Conservation (phyloP, 768 basidiomycete genomes). For the Neoboletus subvelutipes region DNA sequence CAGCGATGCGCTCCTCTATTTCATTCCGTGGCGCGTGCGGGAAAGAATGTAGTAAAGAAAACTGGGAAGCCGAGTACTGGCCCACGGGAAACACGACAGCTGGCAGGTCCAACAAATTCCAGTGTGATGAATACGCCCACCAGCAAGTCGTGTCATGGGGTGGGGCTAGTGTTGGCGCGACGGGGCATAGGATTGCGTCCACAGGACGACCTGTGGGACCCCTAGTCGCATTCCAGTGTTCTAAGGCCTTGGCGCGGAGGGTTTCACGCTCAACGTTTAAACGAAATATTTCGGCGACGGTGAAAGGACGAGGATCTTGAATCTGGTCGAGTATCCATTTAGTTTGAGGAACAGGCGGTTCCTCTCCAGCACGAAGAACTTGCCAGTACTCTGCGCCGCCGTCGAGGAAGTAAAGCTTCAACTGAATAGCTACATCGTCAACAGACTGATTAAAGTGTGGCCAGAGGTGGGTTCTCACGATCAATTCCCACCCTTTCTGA, state of each 20-base stretch:
- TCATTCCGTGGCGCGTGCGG: slow-evolving; percentile 33
- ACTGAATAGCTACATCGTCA: slow-evolving; percentile 27
- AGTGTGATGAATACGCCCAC: slow-evolving; percentile 52
- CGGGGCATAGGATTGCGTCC: slow-evolving; percentile 48
- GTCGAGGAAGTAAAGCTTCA: slow-evolving; percentile 49
- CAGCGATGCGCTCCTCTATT: slow-evolving; percentile 35
- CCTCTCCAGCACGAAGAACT: slow-evolving; percentile 34
- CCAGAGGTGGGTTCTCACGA: slow-evolving; percentile 32
- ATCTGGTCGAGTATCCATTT: slow-evolving; percentile 45
- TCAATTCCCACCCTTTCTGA: slow-evolving; percentile 44
- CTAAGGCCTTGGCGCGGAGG: slow-evolving; percentile 40
- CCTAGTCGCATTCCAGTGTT: slow-evolving; percentile 45
- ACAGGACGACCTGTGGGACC: slow-evolving; percentile 42
- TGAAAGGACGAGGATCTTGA: slow-evolving; percentile 36
- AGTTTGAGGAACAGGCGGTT: slow-evolving; percentile 42
- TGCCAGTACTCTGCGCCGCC: slow-evolving; percentile 46
- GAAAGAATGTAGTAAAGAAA: slow-evolving; percentile 7
- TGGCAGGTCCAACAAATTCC: slow-evolving; percentile 53
- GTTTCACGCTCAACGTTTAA: slow-evolving; percentile 45
- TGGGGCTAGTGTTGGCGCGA: slow-evolving; percentile 46
- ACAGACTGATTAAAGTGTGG: slow-evolving; percentile 4
- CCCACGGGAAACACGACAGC: slow-evolving; percentile 49
- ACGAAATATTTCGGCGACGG: slow-evolving; percentile 43
- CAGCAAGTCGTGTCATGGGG: slow-evolving; percentile 49
- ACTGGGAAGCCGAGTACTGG: slow-evolving; percentile 30